Percentiles rank a stretch among this genome's conserved stretches.
These are phyloP conservation scores for Xylaria sp. DNA, from an alignment of 495 filamentous ascomycete genomes.

Conservation along the genomic window DNA sequence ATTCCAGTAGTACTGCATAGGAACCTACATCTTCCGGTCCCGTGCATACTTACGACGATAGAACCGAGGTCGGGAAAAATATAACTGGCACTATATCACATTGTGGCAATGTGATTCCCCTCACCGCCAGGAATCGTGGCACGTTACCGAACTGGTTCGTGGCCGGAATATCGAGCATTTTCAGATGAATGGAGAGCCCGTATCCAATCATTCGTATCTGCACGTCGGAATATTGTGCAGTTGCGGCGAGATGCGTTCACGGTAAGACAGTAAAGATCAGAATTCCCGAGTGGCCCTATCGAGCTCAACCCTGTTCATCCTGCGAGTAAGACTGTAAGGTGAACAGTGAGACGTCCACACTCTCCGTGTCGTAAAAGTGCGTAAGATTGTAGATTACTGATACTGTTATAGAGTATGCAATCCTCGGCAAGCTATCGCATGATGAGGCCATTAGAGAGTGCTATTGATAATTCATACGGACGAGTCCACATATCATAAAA, in stretches of 20 bases:
- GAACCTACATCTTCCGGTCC: background rate
- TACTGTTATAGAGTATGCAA: background rate
- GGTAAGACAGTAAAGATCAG: conserved; percentile 15
- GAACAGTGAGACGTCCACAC: background rate
- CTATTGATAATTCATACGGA: background rate
- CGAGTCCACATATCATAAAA: background rate
- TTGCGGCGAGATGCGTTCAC: background rate
- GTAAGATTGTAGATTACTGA: background rate
- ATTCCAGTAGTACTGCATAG: background rate
- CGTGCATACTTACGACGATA: background rate
- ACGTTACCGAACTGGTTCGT: conserved; percentile 3
- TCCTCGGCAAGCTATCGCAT: background rate
- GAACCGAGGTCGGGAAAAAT: background rate
- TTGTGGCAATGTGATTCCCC: background rate
- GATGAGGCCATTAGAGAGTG: background rate
- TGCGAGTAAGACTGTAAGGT: background rate
- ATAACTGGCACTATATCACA: background rate
- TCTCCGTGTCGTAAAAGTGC: background rate
- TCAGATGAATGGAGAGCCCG: conserved; percentile 2
- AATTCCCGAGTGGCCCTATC: conserved; percentile 16
- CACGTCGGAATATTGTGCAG: background rate
- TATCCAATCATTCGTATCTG: conserved; percentile 8
- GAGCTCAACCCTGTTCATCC: conserved; percentile 1
- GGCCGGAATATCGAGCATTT: conserved; percentile 1
- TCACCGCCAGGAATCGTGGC: conserved; percentile 9